Evolutionary conservation across 495 filamentous ascomycete genomes (phyloP), one percentile per base, ranked within the genome.

Genomic region (Annulohypoxylon stygium): DNA sequence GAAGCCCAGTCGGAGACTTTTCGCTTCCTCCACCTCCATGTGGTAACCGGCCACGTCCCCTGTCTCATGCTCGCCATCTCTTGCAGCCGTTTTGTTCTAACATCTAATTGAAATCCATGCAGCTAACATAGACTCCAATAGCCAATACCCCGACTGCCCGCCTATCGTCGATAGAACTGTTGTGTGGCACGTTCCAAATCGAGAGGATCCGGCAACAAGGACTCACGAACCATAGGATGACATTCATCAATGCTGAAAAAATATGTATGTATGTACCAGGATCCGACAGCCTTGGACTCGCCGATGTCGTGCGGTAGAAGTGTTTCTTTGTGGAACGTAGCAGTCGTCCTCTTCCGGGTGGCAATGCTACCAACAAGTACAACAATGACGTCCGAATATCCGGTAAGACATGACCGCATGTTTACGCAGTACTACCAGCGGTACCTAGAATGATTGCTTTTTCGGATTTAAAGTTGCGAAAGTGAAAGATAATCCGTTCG

Each of bases 1-100:
- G 10, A 51, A 51, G 48, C 11, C 48, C 48, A 51, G 3, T 26
- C 30, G 25, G 25, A 55, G 51, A 30, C 51, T 55, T 33, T 55
- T 26, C 26, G 14, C 51, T 11, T 34, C 30, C 51, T 55, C 25
- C 51, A 34, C 14, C 51, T 34, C 51, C 25, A 55, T 34, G 51
- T 33, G 51, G 51, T 55, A 34, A 55, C 25, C 26, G 23, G 5
- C 11, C 25, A 34, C 25, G 11, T 51, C 48, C 48, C 18, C 20
- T 47, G 43, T 51, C 48, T 25, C 20, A 51, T 51, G 48, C 48
- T 51, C 48, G 20, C 51, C 25, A 55, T 55, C 26, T 34, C 51
- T 16, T 34, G 26, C 26, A 16, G 25, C 51, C 11, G 51, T 26
- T 30, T 54, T 23, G 8, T 55, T 25, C 26, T 16, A 34, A 55